Evolutionary conservation across 1,284 basidiomycete genomes (phyloP).

Genomic region (Cutaneotrichosporon spelunceum): DNA sequence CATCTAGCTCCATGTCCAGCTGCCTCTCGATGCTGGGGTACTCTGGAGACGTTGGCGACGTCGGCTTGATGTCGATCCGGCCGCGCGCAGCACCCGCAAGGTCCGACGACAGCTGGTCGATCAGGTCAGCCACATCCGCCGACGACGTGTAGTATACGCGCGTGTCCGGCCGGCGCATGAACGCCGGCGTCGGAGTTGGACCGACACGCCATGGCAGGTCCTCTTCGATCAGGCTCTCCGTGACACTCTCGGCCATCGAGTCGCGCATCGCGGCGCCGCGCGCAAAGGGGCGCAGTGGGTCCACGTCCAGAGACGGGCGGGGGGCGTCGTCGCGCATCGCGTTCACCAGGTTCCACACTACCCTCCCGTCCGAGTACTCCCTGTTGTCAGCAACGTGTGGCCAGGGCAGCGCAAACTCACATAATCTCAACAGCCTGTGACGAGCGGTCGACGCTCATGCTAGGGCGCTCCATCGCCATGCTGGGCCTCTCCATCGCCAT

Average conservation of each 20-base stretch:
- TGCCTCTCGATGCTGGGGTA: not conserved
- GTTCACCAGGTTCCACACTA: conserved; percentile 48
- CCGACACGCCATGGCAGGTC: conserved; percentile 22
- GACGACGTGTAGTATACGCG: conserved; percentile 43
- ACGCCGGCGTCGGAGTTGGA: conserved; percentile 14
- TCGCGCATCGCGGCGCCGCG: not conserved
- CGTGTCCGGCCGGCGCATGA: conserved; percentile 33
- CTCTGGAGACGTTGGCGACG: not conserved
- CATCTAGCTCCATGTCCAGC: not conserved
- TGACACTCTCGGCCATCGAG: conserved; percentile 5
- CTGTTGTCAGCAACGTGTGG: conserved; percentile 19
- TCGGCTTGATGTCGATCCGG: conserved; percentile 40
- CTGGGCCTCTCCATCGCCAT: not conserved
- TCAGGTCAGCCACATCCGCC: conserved; percentile 45
- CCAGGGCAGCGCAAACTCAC: conserved; percentile 25
- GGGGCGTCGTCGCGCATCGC: conserved; percentile 29
- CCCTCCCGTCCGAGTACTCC: conserved; percentile 46
- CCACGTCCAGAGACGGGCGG: not conserved
- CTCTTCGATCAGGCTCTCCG: conserved; percentile 10
- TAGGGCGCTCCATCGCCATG: not conserved
- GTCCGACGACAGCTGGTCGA: conserved; percentile 41
- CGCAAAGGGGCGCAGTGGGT: not conserved
- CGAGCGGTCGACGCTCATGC: conserved; percentile 10
- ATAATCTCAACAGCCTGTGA: conserved; percentile 43
- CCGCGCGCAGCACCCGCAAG: conserved; percentile 36